Base-by-base conservation (phyloP, 2,329 filamentous ascomycete species). In the Phyllosticta citriasiana region DNA sequence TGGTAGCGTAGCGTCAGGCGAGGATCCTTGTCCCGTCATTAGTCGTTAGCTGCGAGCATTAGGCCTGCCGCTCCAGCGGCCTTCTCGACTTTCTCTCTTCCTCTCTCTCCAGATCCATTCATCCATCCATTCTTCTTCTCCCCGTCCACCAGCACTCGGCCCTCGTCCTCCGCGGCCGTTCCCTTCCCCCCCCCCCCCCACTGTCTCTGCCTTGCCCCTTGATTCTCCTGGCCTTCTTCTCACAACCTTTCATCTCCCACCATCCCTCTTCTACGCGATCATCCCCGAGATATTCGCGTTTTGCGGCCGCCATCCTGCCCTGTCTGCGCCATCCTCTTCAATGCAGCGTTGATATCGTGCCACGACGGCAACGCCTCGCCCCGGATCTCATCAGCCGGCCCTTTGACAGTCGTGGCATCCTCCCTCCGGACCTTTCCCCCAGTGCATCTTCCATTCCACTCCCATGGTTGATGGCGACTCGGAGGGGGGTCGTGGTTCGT, bases 381-480 rank as follows among this genome's bases (percentile, higher is more conserved):
- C 52, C 60, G 53, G 24, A 26, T 30, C 22, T 24, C 56, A 57
- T n/a, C 55, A 51, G 33, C 50, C 60, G 16, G 51, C 50, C 53
- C 51, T 27, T 19, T 30, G 33, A 52, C 30, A 56, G 55, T 27
- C 52, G 60, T 51, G 60, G 60, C 56, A 50, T 54, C 25, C 56
- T 47, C 60, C n/a, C 55, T 52, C 52, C 27, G 35, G 8, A 27
- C 24, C 54, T 30, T 35, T 52, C 52, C 50, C 55, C 40, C 59
- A 54, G 59, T 61, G 59, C 53, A 53, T 47, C 27, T 33, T 35
- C 56, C 55, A 55, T 55, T 53, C 53, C 25, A 56, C 55, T 47
- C 69, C 64, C 67, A 71, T 70, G 68, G 71, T 73, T 64, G 71
- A 74, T 66, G 68, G 67, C 65, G 70, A 68, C 66, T 69, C 72